Evolutionary conservation across 192 early-diverging fungal genomes (phyloP).

Genomic region (Gaertneriomyces sp.): DNA sequence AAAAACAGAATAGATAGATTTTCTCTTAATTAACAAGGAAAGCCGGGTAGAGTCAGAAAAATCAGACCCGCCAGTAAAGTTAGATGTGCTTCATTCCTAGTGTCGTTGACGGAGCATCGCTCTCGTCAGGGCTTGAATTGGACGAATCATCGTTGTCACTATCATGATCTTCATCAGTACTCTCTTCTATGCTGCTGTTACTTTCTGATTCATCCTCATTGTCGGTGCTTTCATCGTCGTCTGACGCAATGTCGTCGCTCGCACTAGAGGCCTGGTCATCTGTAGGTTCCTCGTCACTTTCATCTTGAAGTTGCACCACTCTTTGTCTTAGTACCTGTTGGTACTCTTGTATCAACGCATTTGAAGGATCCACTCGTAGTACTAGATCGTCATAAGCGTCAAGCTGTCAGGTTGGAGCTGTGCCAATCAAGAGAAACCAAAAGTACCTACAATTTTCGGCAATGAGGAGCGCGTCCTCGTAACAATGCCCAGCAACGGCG

Average conservation of each 20-base stretch:
- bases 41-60: not conserved
- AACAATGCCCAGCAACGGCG: not conserved
- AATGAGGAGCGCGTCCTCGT: not conserved
- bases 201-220: not conserved
- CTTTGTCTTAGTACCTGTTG: conserved; percentile 10
- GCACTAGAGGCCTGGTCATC: conserved; percentile 8
- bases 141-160: not conserved
- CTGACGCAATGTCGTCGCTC: not conserved
- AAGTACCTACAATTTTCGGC: not conserved
- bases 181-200: not conserved
- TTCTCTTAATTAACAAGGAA: not conserved
- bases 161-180: not conserved
- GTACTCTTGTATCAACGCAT: conserved; percentile 15
- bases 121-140: not conserved
- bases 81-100: not conserved
- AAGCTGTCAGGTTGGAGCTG: not conserved
- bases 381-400: not conserved
- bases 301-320: conserved; percentile 14
- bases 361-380: conserved; percentile 15
- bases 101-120: not conserved
- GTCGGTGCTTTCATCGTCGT: not conserved
- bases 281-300: not conserved
- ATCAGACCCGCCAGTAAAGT: not conserved
- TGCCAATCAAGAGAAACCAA: not conserved
- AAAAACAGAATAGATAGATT: not conserved